Evolutionary conservation across 2,329 filamentous ascomycete genomes (phyloP), one percentile per base, ranked within the genome.

Genomic region (Dothidotthia symphoricarpi): DNA sequence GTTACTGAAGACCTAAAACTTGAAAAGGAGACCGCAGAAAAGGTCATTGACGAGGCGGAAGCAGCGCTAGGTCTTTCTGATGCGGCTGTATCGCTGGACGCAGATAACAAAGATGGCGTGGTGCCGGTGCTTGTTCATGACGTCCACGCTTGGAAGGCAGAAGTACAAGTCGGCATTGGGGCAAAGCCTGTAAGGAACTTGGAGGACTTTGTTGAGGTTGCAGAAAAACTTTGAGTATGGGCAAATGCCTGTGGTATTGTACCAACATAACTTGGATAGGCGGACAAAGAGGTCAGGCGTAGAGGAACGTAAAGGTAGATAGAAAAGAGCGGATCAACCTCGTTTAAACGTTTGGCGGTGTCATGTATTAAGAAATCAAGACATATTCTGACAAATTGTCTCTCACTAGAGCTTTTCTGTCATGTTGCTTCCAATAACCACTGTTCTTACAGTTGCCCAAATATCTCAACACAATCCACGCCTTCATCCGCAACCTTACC

Each of bases 131-230:
- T 84, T 35, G 89, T 97, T 55, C 81, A 80, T 31, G 87, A 95
- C 60, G 84, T 95, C 3, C 77, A 85, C 44, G 76, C 79, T 19
- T 96, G 85, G 77, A 95, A 93, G 75, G 82, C 86, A 1, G 75
- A 80, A 11, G 73, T 96, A 55, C 72, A 78, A 42, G 77, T 88
- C 17, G 93, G 83, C 47, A 75, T 78, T 15, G 91, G 87, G 1
- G 81, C 89, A 2, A 76, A 76, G 45, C 80, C 90, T 0, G 79
- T 86, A 19, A 83, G 78, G 59, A 85, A 93, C 50, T 67, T 97
- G 39, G 84, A 76, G 45, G 86, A 89, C 58, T 97, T 91, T 66
- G 86, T 95, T 63, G 91, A 96, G 43, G 74, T 57, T 33, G 47
- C 44, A 2, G 52, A 57, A 38, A 55, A 53, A 37, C 38, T 57